Base-by-base conservation (phyloP, 805 yeast genomes). In the Komagataella pastoris region DNA sequence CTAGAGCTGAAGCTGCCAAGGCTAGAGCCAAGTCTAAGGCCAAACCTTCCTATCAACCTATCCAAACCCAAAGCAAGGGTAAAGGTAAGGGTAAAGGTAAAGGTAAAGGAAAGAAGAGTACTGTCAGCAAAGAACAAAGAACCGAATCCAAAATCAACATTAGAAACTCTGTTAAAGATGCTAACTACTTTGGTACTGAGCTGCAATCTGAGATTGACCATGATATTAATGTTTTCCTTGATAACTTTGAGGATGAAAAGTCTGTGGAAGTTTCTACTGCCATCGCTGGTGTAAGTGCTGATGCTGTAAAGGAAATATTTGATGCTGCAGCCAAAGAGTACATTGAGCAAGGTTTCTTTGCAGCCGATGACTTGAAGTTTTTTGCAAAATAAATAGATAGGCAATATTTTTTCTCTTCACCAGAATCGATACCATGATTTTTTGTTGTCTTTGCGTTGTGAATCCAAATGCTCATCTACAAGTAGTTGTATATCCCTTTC, bases 1-100 rank as follows among this genome's bases (percentile, higher is more conserved):
- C 85, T 59, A 81, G 81, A 60, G 81, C 79, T 58, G 82, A 80
- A 64, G 93, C 85, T 55, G 95, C 79, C 24, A 80, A 80, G 65
- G 78, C 73, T 53, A 79, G 76, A 56, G 76, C 84, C 63, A 88
- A 46, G 24, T 19, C 47, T n/a, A 24, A 46, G 21, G 24, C 30
- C 21, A 24, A 46, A 18, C 24, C 47, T 46, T 46, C 47, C 23
- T 19, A 83, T 68, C 81, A 83, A 68, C 83, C 88, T 61, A 91
- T 91, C 79, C 95, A 91, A 77, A 85, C 91, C 60, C 96, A 95
- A 67, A 96, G 93, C 78, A 88, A 86, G 60, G 97, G 97, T 51
- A 90, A 88, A 78, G 93, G 93, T 95, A 93, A 93, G 86, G 65
- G 64, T 53, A 66, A 66, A 68, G 62, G 70, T 58, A 55, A 63